Conservation (phyloP, 768 basidiomycete species). For the Lactarius hengduanensis region DNA sequence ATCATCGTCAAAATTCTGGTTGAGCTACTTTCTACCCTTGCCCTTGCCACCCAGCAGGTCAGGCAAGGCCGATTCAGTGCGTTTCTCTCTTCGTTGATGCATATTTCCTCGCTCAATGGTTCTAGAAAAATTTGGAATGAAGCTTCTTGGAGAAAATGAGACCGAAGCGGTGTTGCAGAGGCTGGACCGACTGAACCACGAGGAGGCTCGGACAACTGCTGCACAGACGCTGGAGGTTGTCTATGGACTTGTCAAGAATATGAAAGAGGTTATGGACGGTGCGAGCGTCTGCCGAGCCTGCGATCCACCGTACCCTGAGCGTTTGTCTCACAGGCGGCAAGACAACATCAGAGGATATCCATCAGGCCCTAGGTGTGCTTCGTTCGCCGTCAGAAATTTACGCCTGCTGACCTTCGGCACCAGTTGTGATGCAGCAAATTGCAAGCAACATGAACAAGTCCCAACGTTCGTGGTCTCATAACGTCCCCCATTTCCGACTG, state of each 20-base stretch:
- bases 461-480: background rate
- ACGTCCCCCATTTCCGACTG: background rate
- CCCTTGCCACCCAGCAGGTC: constrained; percentile 2
- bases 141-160: background rate
- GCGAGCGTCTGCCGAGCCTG: too few relatives aligned
- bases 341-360: background rate
- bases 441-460: background rate
- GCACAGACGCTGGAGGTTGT: background rate
- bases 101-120: background rate
- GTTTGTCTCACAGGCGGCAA: background rate
- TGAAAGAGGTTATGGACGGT: constrained; percentile 1
- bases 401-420: background rate
- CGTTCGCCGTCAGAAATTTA: background rate
- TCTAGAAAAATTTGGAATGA: background rate
- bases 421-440: background rate
- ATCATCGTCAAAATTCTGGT: constrained; percentile 1
- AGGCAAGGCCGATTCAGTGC: background rate
- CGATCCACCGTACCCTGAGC: background rate
- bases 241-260: background rate
- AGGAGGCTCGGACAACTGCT: background rate
- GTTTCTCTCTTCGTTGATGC: background rate
- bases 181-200: background rate
- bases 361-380: background rate
- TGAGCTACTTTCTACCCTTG: background rate
- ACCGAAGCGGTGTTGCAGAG: background rate